Conservation (phyloP, 1,284 basidiomycete genomes). For the Neotropicomus parvogracilis region DNA sequence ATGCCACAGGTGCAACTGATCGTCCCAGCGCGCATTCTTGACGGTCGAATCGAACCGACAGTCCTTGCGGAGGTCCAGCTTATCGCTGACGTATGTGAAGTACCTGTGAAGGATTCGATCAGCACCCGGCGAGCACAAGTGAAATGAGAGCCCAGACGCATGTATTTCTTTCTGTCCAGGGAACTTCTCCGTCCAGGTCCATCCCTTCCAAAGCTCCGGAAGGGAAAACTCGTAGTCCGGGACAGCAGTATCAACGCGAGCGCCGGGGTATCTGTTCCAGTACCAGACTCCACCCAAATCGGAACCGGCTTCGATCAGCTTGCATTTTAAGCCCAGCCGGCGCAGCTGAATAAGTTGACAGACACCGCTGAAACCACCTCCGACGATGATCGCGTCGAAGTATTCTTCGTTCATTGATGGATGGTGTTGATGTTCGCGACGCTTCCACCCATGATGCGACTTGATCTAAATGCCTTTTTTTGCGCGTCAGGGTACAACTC, state of each 20-base stretch:
- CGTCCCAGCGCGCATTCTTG: conserved; percentile 12
- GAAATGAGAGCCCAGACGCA: neutral
- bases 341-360: conserved; percentile 15
- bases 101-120: conserved; percentile 3
- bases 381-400: conserved; percentile 14
- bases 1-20: conserved; percentile 9
- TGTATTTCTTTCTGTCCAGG: conserved; percentile 14
- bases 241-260: conserved; percentile 14
- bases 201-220: conserved; percentile 17
- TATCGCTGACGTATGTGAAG: conserved; percentile 10
- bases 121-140: no score
- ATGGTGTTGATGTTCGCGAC: no score
- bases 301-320: conserved; percentile 11
- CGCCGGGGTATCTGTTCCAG: conserved; percentile 19
- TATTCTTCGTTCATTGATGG: conserved; percentile 8
- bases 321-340: conserved; percentile 11
- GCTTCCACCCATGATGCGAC: no score
- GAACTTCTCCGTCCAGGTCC: conserved; percentile 19
- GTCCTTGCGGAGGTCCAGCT: conserved; percentile 10
- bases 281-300: conserved; percentile 14
- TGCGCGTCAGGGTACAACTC: no score
- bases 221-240: conserved; percentile 13
- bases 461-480: no score
- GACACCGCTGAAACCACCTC: conserved; percentile 9
- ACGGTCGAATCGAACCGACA: conserved; percentile 14